Evolutionary conservation across 257 asterid species (phyloP).

Genomic region (Lycium barbarum): DNA sequence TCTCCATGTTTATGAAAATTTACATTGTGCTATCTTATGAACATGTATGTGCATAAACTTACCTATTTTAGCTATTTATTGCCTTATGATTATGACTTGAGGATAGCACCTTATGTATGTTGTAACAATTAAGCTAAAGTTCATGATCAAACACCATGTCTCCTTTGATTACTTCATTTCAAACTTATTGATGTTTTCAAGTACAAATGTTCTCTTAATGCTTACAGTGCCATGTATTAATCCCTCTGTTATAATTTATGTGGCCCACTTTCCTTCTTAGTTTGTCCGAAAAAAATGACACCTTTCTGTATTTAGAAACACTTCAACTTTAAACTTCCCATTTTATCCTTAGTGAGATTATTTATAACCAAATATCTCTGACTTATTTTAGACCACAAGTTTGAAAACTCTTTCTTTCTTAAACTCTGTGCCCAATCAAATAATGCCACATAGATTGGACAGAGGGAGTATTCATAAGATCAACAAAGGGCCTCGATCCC

Average conservation of each 20-base stretch:
- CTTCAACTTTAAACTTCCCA: neutral
- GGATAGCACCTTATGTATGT: neutral
- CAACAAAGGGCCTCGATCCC: neutral
- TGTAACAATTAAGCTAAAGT: neutral
- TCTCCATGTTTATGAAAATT: neutral
- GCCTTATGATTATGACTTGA: neutral
- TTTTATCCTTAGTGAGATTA: neutral
- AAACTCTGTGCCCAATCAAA: neutral
- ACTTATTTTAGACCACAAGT: conserved; percentile 17
- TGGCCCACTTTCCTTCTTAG: neutral
- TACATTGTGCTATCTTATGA: neutral
- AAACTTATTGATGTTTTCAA: conserved; percentile 1
- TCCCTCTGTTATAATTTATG: neutral
- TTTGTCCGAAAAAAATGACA: neutral
- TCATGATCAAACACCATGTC: neutral
- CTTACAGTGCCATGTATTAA: neutral
- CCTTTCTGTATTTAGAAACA: neutral
- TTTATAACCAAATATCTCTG: neutral
- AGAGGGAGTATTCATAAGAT: neutral
- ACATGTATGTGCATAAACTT: conserved; percentile 10
- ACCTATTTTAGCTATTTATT: neutral
- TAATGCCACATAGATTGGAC: neutral
- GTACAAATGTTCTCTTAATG: neutral
- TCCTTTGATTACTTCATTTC: neutral
- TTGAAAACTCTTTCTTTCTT: neutral